Percentiles rank a stretch among this genome's conserved stretches.
phyloP scores from a whole-genome alignment of 192 early-diverging fungal genomes.

The Linnemannia elongata region DNA sequence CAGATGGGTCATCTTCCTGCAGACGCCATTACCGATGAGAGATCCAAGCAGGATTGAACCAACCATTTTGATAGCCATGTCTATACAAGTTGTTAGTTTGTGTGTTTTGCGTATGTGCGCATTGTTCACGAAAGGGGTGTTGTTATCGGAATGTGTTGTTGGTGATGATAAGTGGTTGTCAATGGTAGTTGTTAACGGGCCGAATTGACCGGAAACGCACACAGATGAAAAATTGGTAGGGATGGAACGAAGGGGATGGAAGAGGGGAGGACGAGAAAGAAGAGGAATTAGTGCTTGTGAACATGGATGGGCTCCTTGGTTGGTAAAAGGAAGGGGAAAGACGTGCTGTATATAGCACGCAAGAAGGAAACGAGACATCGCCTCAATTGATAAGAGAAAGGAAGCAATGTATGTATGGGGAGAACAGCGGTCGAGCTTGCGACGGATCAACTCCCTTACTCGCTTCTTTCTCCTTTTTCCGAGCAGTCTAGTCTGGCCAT shows the following conservation, averaged over 20 bases:
- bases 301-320: not conserved
- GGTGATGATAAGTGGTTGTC: not conserved
- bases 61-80: constrained; percentile 31
- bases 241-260: not conserved
- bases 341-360: not conserved
- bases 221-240: not conserved
- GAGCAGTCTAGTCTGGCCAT: not conserved
- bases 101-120: not conserved
- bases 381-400: not conserved
- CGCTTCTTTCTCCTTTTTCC: not conserved
- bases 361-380: not conserved
- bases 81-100: not conserved
- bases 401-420: not conserved
- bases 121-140: not conserved
- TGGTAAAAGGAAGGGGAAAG: not conserved
- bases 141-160: not conserved
- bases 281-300: not conserved
- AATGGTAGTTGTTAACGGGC: not conserved
- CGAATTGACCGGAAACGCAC: not conserved
- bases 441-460: not conserved
- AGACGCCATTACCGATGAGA: constrained; percentile 14
- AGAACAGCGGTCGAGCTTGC: not conserved
- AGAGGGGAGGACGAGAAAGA: not conserved
- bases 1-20: constrained; percentile 38
- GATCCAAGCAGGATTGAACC: constrained; percentile 34